Base-by-base conservation (phyloP, 192 early-diverging fungal species). In the Entophlyctis helioformis region DNA sequence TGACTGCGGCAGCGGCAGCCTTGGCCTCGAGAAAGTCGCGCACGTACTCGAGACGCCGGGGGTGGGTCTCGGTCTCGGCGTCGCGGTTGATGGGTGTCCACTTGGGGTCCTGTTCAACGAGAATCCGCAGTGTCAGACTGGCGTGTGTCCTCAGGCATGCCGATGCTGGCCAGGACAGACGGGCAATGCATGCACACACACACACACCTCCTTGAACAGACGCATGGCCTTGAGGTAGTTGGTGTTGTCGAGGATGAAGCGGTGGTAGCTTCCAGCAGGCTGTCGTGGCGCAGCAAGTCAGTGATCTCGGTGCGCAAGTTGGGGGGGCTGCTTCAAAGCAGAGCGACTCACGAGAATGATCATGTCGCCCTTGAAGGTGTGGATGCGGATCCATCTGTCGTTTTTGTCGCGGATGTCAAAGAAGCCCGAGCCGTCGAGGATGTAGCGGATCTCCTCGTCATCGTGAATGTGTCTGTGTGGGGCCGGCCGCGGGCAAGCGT, bases 391-490 rank as follows among this genome's bases (percentile, higher is more conserved):
- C 95, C 91, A 98, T 19, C 64, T 47, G 54, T 84, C 82, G 10
- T 72, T 33, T 5, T 40, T 31, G 48, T 57, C 48, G 23, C 71
- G 63, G 20, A 70, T 43, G 42, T 71, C 91, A 74, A 97, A 91
- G 69, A 81, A 98, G n/a, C 92, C 95, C 18, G 77, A 69, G 13
- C 95, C 95, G 13, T 84, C 89, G 31, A 88, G 44, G 42, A 94
- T 80, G 55, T 67, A 96, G 22, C 95, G 81, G 51, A 98, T 98
- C 62, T 98, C 91, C 70, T 98, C 95, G 50, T 94, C 93, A 46
- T 91, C 90, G 61, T 96, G 91, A 43, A 93, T 69, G 59, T 96
- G 91, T 46, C 76, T 78, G 43, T 25, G 33, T 56, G 29, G 46
- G 11, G 21, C 24, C 42, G 45, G 26, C 20, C 3, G 20, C 6